Evolutionary conservation across 352 stramenopile genomes (phyloP), one percentile per base, ranked within the genome.

Genomic region (Globisporangium emineosum): DNA sequence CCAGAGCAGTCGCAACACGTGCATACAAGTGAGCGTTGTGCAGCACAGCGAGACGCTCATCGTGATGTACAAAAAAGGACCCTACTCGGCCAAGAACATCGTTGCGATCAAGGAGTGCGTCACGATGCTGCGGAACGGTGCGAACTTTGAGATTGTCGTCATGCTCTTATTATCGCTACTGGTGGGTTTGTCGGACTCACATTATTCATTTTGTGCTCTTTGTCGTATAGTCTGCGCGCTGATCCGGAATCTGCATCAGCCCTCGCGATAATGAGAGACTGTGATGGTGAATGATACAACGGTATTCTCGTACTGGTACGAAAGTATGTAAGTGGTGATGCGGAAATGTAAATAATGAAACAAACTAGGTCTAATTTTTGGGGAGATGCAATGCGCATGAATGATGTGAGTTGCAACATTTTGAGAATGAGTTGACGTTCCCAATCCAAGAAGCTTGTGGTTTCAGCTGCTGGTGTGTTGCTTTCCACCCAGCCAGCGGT

Each of bases 11-110:
- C 77, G 86, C 7, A 93, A 92, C 30, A 92, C 85, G 45, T 89
- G 88, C 50, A 93, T 96, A 65, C 81, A 97, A 66, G 81, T 97
- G 52, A 89, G 87, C 64, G 82, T 85, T 30, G 86, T 97, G 33
- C 81, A 94, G 59, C 68, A 81, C 45, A 83, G 73, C 43, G 83
- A 88, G 52, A 89, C 87, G 29, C 70, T 97, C 25, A 90, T 97
- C 58, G 85, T 96, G 43, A 78, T 83, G 64, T 93, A 94, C 71
- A 94, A 91, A 72, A 96, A 97, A 66, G 79, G 77, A 27, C 70
- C 75, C 33, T 71, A 89, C 32, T 74, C 75, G 8, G 68, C 75
- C 8, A 82, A 87, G 55, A 94, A 94, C 66, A 78, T 85, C 43
- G 73, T 70, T 25, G 78, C 84, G 69, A 92, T 96, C 78, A 78